These are phyloP conservation scores for Recurvomyces mirabilis DNA, from an alignment of 495 filamentous ascomycete species.

Conservation along the genomic window DNA sequence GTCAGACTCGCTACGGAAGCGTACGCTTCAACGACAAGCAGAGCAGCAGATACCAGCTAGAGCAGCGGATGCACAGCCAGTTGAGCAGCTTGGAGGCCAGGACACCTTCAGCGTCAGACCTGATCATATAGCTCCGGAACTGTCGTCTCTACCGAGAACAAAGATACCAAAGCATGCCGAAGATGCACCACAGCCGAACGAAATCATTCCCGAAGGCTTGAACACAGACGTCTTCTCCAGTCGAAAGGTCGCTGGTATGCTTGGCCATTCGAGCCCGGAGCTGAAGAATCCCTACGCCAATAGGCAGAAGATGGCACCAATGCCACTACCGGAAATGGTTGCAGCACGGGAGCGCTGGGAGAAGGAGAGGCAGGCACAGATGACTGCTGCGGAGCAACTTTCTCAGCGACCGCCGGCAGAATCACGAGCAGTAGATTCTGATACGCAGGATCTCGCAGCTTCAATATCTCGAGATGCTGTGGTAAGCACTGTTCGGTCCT, in stretches of 20 bases:
- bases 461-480: constrained; percentile 8
- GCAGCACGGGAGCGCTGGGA: constrained; percentile 15
- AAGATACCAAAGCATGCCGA: constrained; percentile 48
- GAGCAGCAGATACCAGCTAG: constrained; percentile 46
- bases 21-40: constrained; percentile 38
- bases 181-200: constrained; percentile 33
- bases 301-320: constrained; percentile 17
- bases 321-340: constrained; percentile 20
- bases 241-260: constrained; percentile 45
- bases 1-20: background rate
- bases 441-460: constrained; percentile 6
- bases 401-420: background rate
- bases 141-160: constrained; percentile 45
- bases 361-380: constrained; percentile 2
- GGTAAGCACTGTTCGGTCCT: constrained; percentile 9
- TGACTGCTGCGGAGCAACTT: background rate
- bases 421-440: constrained; percentile 6
- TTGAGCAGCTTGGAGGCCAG: constrained; percentile 23
- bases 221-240: constrained; percentile 40
- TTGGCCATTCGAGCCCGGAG: constrained; percentile 27
- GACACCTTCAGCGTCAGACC: constrained; percentile 51
- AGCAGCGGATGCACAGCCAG: constrained; percentile 31
- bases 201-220: constrained; percentile 34
- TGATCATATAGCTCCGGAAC: constrained; percentile 32
- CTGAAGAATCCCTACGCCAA: constrained; percentile 23